Conservation (phyloP, 108 stramenopile species). For the Fistulifera pelliculosa region DNA sequence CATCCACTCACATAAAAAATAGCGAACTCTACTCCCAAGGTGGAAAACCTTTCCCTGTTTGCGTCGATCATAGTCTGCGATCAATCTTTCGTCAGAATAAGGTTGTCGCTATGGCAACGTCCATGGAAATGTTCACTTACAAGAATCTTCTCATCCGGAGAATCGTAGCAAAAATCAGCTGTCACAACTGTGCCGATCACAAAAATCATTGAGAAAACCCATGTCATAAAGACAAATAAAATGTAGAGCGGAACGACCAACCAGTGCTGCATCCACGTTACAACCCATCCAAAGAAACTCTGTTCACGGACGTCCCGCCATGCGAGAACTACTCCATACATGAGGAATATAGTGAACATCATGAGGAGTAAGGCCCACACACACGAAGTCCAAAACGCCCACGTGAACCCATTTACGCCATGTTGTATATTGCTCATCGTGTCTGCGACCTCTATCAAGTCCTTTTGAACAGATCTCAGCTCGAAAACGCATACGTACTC, state of each 20-base stretch:
- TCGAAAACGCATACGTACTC: background rate
- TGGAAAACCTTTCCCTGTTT: background rate
- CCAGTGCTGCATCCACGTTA: background rate
- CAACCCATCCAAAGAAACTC: background rate
- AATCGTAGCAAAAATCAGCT: background rate
- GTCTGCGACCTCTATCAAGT: background rate
- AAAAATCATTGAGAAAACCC: conserved; percentile 6
- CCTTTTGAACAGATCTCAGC: background rate
- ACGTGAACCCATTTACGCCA: background rate
- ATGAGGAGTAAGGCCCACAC: background rate
- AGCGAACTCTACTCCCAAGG: background rate
- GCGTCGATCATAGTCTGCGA: no score
- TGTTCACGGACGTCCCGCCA: background rate
- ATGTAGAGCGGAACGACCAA: background rate
- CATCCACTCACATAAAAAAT: background rate
- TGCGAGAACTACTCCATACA: background rate
- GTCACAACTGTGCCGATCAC: background rate
- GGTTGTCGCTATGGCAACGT: no score
- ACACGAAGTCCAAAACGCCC: background rate
- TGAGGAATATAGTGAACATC: background rate
- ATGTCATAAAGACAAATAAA: background rate
- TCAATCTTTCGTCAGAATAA: no score
- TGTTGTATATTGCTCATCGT: background rate
- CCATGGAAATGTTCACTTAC: no score
- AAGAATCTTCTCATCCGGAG: background rate